Conservation (phyloP, 2,329 filamentous ascomycete species). For the Verticillium nonalfalfae region DNA sequence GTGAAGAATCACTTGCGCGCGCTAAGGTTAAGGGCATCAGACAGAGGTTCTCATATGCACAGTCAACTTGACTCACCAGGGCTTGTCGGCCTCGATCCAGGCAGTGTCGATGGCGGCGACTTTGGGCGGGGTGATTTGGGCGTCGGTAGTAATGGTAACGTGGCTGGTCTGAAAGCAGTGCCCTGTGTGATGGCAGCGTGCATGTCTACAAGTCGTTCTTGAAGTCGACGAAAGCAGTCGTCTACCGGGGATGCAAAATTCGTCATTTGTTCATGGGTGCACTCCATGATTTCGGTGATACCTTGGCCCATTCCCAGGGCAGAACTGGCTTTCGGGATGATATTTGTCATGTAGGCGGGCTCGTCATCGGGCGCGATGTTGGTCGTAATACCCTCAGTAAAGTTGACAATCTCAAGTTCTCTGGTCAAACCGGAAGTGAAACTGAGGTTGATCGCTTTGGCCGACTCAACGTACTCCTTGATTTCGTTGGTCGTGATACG, state of each 20-base stretch:
- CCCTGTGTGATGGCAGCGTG: background rate
- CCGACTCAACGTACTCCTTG: constrained; percentile 13
- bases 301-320: background rate
- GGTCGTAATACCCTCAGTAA: background rate
- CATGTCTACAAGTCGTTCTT: background rate
- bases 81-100: background rate
- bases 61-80: background rate
- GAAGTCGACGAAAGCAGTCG: background rate
- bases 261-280: background rate
- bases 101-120: background rate
- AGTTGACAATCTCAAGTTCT: background rate
- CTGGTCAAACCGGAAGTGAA: constrained; percentile 7
- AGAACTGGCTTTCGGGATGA: background rate
- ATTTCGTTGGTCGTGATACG: constrained; percentile 8
- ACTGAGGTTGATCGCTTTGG: constrained; percentile 12
- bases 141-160: background rate
- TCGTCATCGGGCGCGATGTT: background rate
- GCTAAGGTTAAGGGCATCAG: background rate
- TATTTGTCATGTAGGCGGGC: background rate
- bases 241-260: background rate
- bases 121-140: background rate
- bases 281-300: background rate
- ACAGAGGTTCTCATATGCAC: background rate
- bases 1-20: background rate
- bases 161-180: background rate